These are phyloP conservation scores for Colletotrichum incanum DNA, from an alignment of 2,329 filamentous ascomycete genomes.

Conservation along the genomic window DNA sequence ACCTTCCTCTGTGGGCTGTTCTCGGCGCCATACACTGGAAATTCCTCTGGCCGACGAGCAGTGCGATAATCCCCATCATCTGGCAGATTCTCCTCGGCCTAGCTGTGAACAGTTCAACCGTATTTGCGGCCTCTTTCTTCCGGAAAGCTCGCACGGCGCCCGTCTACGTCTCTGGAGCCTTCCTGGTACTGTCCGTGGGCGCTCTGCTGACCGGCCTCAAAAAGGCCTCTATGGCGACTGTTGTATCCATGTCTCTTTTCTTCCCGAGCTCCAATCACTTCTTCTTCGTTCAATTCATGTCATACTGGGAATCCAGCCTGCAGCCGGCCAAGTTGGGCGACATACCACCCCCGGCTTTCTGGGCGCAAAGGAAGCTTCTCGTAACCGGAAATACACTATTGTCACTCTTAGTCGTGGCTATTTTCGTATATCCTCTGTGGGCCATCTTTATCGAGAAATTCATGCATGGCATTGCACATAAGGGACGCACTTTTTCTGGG, in stretches of 20 bases:
- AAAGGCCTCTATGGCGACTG: background rate
- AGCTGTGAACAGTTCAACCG: conserved; percentile 75
- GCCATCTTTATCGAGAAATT: background rate
- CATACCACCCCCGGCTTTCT: background rate
- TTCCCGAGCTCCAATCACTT: conserved; percentile 48
- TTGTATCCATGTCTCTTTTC: conserved; percentile 39
- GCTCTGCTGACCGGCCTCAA: conserved; percentile 2
- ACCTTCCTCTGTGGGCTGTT: conserved; percentile 46
- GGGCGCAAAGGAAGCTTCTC: background rate
- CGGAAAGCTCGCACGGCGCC: conserved; percentile 50
- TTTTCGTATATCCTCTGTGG: background rate
- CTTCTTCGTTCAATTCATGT: conserved; percentile 48
- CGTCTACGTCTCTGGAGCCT: conserved; percentile 50
- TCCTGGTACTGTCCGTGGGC: conserved; percentile 49
- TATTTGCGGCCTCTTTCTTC: conserved; percentile 66
- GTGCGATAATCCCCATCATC: conserved; percentile 52
- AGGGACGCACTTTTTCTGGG: background rate
- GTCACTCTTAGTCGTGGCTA: background rate
- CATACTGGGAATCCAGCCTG: conserved; percentile 43
- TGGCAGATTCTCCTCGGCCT: conserved; percentile 65
- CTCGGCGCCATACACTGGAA: conserved; percentile 48
- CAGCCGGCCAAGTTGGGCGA: background rate
- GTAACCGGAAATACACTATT: background rate
- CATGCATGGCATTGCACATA: background rate
- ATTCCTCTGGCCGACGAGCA: conserved; percentile 50